Percentiles rank a stretch among this genome's conserved stretches.
Evolutionary conservation across 139 green algal species (phyloP).

Genomic region (Trebouxia sp.): DNA sequence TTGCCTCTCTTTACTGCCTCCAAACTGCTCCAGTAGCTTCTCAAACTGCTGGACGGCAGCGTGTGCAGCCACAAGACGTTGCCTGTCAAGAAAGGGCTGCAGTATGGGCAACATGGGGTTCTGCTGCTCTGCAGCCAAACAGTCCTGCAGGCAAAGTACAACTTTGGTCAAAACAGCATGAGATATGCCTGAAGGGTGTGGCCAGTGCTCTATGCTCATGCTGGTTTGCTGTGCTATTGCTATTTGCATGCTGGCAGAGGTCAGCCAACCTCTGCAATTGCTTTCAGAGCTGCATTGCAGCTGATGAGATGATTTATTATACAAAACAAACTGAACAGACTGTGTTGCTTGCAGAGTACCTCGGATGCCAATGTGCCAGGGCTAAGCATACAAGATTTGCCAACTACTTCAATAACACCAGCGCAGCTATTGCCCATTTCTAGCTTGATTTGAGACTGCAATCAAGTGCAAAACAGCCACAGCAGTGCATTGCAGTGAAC

Average conservation of each 20-base stretch:
- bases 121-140: constrained; percentile 42
- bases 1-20: constrained; percentile 36
- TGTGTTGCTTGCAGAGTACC: not conserved
- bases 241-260: not conserved
- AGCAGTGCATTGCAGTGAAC: too few species aligned
- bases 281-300: not conserved
- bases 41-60: constrained; percentile 52
- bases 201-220: not conserved
- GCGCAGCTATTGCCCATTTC: too few species aligned
- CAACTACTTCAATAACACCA: too few species aligned
- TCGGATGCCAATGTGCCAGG: too few species aligned
- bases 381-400: too few species aligned
- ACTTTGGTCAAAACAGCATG: not conserved
- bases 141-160: constrained; percentile 35
- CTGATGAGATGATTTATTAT: not conserved
- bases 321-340: not conserved
- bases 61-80: constrained; percentile 37
- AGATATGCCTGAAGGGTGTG: not conserved
- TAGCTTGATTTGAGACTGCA: too few species aligned
- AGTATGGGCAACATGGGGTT: constrained; percentile 43
- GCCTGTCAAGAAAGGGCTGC: constrained; percentile 18
- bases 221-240: not conserved
- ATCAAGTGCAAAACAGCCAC: too few species aligned
- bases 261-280: not conserved
- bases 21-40: constrained; percentile 44